Evolutionary conservation across 768 basidiomycete genomes (phyloP), one percentile per base, ranked within the genome.

Genomic region (Leccinum olivaceopallidum): DNA sequence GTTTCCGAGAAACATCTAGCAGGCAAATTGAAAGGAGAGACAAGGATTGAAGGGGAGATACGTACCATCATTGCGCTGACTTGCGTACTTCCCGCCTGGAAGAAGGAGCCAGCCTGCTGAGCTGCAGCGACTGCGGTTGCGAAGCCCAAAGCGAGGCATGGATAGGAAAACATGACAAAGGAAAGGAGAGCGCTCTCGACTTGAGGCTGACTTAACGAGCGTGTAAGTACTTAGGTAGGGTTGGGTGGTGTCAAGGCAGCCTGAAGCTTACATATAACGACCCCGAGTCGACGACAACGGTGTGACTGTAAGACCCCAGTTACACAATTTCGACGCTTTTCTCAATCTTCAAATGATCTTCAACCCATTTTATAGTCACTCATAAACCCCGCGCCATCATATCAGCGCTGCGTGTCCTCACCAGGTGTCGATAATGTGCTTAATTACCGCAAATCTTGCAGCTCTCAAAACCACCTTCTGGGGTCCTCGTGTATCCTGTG

Each of bases 1-100:
- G 63, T 88, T 90, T 34, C 90, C 92, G 55, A 94, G 75, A 72
- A 94, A 92, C 84, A 90, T 85, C 90, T 89, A 69, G 65, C 18
- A 52, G 44, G 22, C 20, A 7, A 30, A 57, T 55, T 49, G 30
- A 26, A 44, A 26, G 37, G 32, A 28, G 51, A 18, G 56, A 54
- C 6, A 2, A 49, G 8, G 36, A 49, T 52, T 42, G 20, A 13
- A 30, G 36, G n/a, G 57, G 20, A 52, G 10, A 0, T 42, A 71
- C 78, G 57, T 24, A 83, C 82, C 83, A 84, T 84, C 83, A 84
- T 84, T 0, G 78, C 83, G 53, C 77, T 79, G 63, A 84, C 80
- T 56, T 69, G 71, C 0, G 83, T 83, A 34, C 57, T 57, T 39
- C 74, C 71, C 1, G 62, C 74, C 16, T 68, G 58, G 1, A 58